Base-by-base conservation (phyloP, 139 green algal species). In the Chlamydomonas asymmetrica region DNA sequence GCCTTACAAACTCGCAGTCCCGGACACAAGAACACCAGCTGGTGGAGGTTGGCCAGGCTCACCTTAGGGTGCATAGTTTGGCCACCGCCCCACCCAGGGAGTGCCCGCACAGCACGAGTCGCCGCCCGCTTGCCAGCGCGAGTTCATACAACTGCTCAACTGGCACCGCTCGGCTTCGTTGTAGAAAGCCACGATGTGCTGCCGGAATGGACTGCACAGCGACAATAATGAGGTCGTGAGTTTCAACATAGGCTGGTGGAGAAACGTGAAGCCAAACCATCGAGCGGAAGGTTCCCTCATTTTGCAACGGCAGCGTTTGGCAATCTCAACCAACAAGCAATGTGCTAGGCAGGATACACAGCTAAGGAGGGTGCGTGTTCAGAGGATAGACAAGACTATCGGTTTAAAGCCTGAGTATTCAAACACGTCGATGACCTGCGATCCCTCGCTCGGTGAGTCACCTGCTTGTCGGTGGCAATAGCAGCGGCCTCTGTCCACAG, bases 41-140 rank as follows among this genome's bases (percentile, higher is more conserved):
- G 63, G 31, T 54, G 63, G n/a, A 54, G 63, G 34, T 57, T 16
- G 48, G 18, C 48, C 18, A 57, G 49, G 49, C 49, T n/a, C 22
- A 57, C 57, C 84, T 74, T 29, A 95, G 64, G 6, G 87, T 80
- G 62, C 80, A 89, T 32, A 95, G 85, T 80, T 87, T 87, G 49
- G 91, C 89, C 25, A 95, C 91, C 20, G 91, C 90, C 20, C 90
- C 91, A 64, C 71, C 74, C 64, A 95, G 75, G 4, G 79, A 89
- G 74, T 95, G 91, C 16, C 90, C 90, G 54, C 78, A 87, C 49
- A 95, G 74, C 63, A 95, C 89, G 27, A 95, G 79, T 5, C 81
- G 71, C 66, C 87, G 80, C 20, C 80, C 75, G 16, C 57, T 62
- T 20, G 50, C 70, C 4, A 39, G 63, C 1, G 90, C 90, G 54